phyloP scores from a whole-genome alignment of 2,329 filamentous ascomycete species.

The Canariomyces notabilis region DNA sequence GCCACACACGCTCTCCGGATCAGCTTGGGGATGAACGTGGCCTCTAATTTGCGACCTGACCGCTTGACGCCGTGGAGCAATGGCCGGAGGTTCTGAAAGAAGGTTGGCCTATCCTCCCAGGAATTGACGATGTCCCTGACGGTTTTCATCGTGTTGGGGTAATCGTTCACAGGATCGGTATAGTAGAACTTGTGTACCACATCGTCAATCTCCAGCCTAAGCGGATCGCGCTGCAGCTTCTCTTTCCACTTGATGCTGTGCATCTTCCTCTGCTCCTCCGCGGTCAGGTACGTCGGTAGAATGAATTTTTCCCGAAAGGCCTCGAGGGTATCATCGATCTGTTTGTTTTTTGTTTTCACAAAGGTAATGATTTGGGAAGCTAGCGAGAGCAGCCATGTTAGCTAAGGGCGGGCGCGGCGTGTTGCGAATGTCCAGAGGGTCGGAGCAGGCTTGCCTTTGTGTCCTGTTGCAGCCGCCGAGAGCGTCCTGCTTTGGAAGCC shows the following conservation, averaged over 20 bases:
- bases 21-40: slow-evolving; percentile 34
- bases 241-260: slow-evolving; percentile 43
- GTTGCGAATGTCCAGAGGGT: too few relatives aligned
- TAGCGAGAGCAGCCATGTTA: slow-evolving; percentile 12
- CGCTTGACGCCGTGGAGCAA: slow-evolving; percentile 46
- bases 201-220: slow-evolving; percentile 55
- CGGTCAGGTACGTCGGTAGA: slow-evolving; percentile 54
- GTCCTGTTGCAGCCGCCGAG: slow-evolving; percentile 23
- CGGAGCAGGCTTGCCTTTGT: too few relatives aligned
- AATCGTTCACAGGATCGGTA: slow-evolving; percentile 37
- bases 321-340: slow-evolving; percentile 50
- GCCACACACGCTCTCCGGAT: slow-evolving; percentile 37
- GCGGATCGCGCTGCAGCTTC: slow-evolving; percentile 49
- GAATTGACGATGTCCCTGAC: slow-evolving; percentile 35
- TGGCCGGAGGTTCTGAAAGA: slow-evolving; percentile 49
- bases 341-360: slow-evolving; percentile 44
- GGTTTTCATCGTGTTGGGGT: slow-evolving; percentile 40
- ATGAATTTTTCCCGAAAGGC: slow-evolving; percentile 55
- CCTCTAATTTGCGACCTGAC: slow-evolving; percentile 36
- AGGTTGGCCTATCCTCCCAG: slow-evolving; percentile 45
- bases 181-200: slow-evolving; percentile 48
- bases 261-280: slow-evolving; percentile 49
- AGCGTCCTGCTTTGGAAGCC: slow-evolving; percentile 21
- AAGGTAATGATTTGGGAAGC: slow-evolving; percentile 40
- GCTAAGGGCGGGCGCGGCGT: too few relatives aligned